A percentile compares a stretch with the other conserved stretches of the same genome.
Conservation (phyloP, 31 red algal genomes). For the Pterothamnion heteromorphum region DNA sequence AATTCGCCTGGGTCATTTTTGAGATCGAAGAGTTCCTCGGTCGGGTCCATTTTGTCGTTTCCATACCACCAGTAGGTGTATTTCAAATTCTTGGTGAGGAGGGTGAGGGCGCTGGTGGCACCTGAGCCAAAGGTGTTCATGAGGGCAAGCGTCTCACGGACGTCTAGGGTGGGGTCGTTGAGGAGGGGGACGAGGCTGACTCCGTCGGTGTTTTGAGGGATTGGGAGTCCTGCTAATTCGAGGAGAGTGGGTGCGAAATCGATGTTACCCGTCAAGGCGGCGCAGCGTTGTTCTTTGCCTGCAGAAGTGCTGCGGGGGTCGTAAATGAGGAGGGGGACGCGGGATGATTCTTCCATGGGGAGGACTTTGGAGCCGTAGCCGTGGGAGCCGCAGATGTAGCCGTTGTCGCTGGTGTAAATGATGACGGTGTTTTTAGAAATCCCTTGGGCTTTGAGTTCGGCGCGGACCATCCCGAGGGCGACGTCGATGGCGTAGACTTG, state of each 20-base stretch:
- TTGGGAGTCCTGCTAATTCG: not conserved
- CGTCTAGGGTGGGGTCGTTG: not conserved
- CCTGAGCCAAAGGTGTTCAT: not conserved
- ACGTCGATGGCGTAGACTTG: not conserved
- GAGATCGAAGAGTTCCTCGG: not conserved
- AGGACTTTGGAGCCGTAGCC: not conserved
- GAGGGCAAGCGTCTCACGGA: not conserved
- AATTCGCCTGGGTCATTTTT: not conserved
- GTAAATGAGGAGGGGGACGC: conserved; percentile 1
- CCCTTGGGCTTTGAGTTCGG: not conserved
- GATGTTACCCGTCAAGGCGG: not conserved
- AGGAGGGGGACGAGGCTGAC: not conserved
- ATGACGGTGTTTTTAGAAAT: not conserved
- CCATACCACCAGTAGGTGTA: conserved; percentile 7
- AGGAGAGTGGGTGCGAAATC: not conserved
- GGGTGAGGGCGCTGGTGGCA: not conserved
- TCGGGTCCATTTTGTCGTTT: not conserved
- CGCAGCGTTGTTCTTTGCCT: not conserved
- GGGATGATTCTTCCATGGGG: not conserved
- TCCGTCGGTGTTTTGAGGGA: not conserved
- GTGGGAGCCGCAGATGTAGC: conserved; percentile 13
- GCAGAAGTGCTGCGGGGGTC: not conserved
- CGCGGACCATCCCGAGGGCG: not conserved
- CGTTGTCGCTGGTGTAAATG: conserved; percentile 34
- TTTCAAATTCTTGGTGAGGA: not conserved